phyloP scores from a whole-genome alignment of 2,329 filamentous ascomycete species.

The Trichoderma semiorbis region DNA sequence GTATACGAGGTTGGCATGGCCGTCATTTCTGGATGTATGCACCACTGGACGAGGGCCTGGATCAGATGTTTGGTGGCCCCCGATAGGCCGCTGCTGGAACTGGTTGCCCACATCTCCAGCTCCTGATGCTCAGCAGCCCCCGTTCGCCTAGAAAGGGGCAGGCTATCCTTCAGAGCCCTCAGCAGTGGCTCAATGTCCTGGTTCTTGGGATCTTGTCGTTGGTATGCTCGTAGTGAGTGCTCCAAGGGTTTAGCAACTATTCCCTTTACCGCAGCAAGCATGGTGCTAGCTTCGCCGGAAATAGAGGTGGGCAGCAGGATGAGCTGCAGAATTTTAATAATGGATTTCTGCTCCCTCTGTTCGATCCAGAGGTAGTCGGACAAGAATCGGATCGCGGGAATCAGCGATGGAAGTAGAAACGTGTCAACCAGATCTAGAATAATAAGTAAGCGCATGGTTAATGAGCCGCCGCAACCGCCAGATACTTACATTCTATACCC shows the following conservation, averaged over 20 bases:
- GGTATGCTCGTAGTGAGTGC: constrained; percentile 62
- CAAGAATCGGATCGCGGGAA: constrained; percentile 70
- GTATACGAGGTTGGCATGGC: constrained; percentile 64
- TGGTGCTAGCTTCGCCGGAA: constrained; percentile 66
- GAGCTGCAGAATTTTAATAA: constrained; percentile 69
- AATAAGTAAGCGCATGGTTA: not conserved
- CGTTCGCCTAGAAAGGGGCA: constrained; percentile 57
- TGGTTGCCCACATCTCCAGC: constrained; percentile 63
- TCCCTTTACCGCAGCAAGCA: constrained; percentile 68
- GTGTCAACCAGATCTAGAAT: constrained; percentile 68
- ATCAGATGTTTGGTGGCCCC: constrained; percentile 59
- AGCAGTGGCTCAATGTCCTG: constrained; percentile 69
- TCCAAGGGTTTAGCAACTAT: constrained; percentile 68
- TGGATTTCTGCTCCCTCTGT: constrained; percentile 61
- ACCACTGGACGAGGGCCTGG: constrained; percentile 65
- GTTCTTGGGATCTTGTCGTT: constrained; percentile 62
- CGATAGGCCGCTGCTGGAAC: constrained; percentile 53
- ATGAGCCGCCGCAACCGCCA: not conserved
- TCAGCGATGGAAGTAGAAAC: constrained; percentile 73
- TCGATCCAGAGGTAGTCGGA: constrained; percentile 66
- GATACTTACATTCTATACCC: constrained; percentile 67
- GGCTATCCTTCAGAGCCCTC: constrained; percentile 59
- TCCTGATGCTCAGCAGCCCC: constrained; percentile 62
- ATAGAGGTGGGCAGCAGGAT: constrained; percentile 68
- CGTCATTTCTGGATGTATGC: constrained; percentile 52